Base-by-base conservation (phyloP, 2,329 filamentous ascomycete genomes). In the Ophiostoma ulmi region DNA sequence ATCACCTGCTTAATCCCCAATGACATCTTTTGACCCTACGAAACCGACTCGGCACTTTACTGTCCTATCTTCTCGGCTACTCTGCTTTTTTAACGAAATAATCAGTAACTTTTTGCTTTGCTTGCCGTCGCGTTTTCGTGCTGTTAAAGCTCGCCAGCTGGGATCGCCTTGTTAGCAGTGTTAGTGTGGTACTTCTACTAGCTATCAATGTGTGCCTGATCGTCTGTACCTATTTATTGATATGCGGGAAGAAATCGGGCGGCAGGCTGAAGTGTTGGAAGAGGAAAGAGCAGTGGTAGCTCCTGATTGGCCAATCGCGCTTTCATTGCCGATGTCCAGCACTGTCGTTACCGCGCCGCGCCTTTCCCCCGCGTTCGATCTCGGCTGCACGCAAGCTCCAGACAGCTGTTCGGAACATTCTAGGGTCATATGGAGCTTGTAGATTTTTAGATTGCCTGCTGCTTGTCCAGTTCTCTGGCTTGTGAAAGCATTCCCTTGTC, bases 301-400 rank as follows among this genome's bases (percentile, higher is more conserved):
- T 52, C 61, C 14, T 69, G 63, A 71, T 71, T 71, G 70, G 70
- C 52, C 68, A 71, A 71, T 71, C 22, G 70, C 48, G 20, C 26
- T 69, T 41, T 4, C 36, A 10, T 69, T 69, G 67, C 67, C 67
- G 67, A 71, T 44, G 69, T 44, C 48, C 13, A n/a, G 36, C n/a
- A 35, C 31, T 41, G 58, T 44, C 36, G 39, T 69, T 69, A 31
- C 67, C 67, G 61, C 63, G 61, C 61, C 70, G 69, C 35, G 63
- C 63, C 39, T 38, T 63, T 71, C 38, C 66, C 52, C 63, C 67
- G 70, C 35, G 44, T 20, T 69, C 38, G 67, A 69, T 67, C 61
- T 71, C 70, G 70, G 70, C 22, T 71, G 55, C 26, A 48, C 44
- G 55, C 31, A 67, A 26, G 65, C 63, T 65, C 63, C 20, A 39